A percentile compares a stretch with the other conserved stretches of the same genome.
Conservation (phyloP, 2,329 filamentous ascomycete species). For the Paramyrothecium roridum region DNA sequence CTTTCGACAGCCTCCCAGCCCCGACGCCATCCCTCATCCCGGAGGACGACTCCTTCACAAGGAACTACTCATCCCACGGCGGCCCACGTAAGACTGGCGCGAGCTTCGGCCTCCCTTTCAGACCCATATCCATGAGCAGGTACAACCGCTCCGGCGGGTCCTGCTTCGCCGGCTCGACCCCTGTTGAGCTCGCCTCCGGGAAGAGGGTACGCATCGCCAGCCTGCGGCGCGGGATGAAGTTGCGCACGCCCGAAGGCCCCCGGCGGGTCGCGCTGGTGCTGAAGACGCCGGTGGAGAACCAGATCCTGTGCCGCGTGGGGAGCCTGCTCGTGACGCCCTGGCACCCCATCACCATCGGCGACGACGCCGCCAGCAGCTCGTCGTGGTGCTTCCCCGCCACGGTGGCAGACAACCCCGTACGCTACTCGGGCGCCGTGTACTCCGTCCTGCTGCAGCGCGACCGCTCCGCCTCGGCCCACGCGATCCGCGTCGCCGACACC, state of each 20-base stretch:
- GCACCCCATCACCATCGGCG: conserved; percentile 49
- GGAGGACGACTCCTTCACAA: too few species aligned
- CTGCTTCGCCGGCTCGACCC: conserved; percentile 52
- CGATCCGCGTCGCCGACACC: conserved; percentile 40
- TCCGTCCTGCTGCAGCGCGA: conserved; percentile 53
- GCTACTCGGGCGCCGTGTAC: conserved; percentile 52
- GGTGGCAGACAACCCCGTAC: conserved; percentile 23
- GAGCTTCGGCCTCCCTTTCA: conserved; percentile 8
- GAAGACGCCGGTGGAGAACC: conserved; percentile 39
- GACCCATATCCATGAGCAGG: conserved; percentile 29
- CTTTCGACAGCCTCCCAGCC: conserved; percentile 44
- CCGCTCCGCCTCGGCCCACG: conserved; percentile 41
- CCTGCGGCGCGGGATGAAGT: conserved; percentile 41
- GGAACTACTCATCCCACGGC: background rate
- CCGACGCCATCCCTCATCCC: conserved; percentile 32
- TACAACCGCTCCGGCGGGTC: conserved; percentile 34
- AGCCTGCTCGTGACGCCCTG: conserved; percentile 53
- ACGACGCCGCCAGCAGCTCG: conserved; percentile 18
- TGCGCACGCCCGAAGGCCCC: conserved; percentile 48
- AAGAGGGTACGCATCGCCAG: conserved; percentile 34
- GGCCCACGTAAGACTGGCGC: too few species aligned
- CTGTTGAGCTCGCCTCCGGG: conserved; percentile 41
- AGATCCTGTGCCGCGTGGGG: conserved; percentile 42
- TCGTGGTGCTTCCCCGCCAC: conserved; percentile 46
- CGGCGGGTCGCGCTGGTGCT: conserved; percentile 49